Base-by-base conservation (phyloP, 1,284 basidiomycete species). In the Tausonia pullulans region DNA sequence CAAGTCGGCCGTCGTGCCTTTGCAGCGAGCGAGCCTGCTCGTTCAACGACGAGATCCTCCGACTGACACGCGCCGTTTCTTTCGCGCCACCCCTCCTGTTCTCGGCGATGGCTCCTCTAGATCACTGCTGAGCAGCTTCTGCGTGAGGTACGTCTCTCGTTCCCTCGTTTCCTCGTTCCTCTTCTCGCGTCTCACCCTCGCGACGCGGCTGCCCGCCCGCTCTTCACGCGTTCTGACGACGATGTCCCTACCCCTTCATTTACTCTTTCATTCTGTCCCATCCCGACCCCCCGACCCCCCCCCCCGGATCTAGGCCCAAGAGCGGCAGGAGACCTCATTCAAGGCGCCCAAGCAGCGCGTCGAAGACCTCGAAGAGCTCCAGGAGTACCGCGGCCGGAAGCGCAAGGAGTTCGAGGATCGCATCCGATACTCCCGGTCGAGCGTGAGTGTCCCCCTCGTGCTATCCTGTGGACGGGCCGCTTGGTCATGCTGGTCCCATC, bases 111-210 rank as follows among this genome's bases (percentile, higher is more conserved):
- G 27, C 10, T 39, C 39, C 51, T 27, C 14, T 69, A 93, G 88
- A 95, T 98, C 78, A 96, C 94, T 62, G 91, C 95, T 44, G 95
- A 98, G 78, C 95, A 99, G 79, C 86, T 98, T 54, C 81, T 98
- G 13, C 87, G 96, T 72, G 96, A 98, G 80, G 90, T 87, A 73
- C 62, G 75, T 57, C 27, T 63, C 44, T 53, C 50, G 39, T 27
- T 3, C 7, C 9, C n/a, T n/a, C 5, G 39, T 27, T 3, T n/a
- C 9, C n/a, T n/a, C 5, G 41, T 13, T 64, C 0, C 16, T 14
- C 27, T 48, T 39, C 40, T 13, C 14, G 40, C 57, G 52, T 43
- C 61, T 68, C 46, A 69, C 16, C 53, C 27, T 3, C 41, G 9
- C 4, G n/a, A 40, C 13, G 44, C 50, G n/a, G 40, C 6, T 44